Percentiles rank a stretch among this genome's conserved stretches.
phyloP scores from a whole-genome alignment of 163 green algal species.

The Trebouxiophyceae sp. region DNA sequence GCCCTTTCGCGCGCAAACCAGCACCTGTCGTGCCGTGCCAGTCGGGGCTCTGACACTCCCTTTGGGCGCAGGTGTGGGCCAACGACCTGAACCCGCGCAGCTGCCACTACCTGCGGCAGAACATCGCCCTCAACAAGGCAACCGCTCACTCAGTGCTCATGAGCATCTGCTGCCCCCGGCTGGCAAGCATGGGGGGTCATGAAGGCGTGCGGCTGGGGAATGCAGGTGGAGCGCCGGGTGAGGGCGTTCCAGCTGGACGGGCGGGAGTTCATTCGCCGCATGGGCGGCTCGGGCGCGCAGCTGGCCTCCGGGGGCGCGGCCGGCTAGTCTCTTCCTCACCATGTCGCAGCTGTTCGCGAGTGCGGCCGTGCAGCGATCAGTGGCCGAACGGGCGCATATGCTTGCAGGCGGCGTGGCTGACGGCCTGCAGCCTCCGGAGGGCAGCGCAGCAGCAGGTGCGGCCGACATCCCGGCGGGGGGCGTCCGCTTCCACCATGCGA shows the following conservation, averaged over 20 bases:
- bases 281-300: not conserved
- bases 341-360: too few species aligned
- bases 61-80: conserved; percentile 68
- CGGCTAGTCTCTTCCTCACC: too few species aligned
- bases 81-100: conserved; percentile 96
- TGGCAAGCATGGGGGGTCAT: not conserved
- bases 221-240: conserved; percentile 43
- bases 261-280: conserved; percentile 67
- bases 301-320: too few species aligned
- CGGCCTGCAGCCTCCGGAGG: too few species aligned
- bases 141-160: not conserved
- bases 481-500: conserved; percentile 40
- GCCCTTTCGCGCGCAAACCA: too few species aligned
- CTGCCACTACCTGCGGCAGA: conserved; percentile 64
- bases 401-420: too few species aligned
- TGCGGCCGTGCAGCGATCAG: too few species aligned
- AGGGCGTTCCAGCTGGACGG: conserved; percentile 77
- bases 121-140: conserved; percentile 74
- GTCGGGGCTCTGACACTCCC: not conserved
- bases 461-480: not conserved
- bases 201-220: not conserved
- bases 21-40: not conserved
- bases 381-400: too few species aligned
- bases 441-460: too few species aligned
- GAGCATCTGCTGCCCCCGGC: not conserved